These are phyloP conservation scores for Taxillus chinensis DNA, from an alignment of 164 flowering plant species.

Conservation along the genomic window DNA sequence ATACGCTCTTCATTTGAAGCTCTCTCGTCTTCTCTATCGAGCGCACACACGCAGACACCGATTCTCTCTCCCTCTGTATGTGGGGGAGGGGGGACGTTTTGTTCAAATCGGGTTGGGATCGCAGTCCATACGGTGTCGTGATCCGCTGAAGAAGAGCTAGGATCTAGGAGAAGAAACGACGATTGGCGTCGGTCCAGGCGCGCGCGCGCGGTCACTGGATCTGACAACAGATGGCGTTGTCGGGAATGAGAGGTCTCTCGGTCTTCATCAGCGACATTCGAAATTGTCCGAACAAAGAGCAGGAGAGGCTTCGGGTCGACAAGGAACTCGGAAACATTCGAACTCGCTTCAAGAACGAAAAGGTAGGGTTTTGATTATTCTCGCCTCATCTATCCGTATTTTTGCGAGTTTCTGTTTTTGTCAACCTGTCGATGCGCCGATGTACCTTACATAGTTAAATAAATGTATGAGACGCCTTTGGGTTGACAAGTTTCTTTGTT, in stretches of 20 bases:
- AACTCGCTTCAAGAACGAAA: conserved; percentile 79
- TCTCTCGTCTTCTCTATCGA: conserved; percentile 1
- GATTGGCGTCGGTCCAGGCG: conserved; percentile 9
- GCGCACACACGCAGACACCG: no score
- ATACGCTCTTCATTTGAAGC: neutral
- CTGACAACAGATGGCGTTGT: conserved; percentile 70
- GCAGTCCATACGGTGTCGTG: neutral
- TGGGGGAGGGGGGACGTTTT: neutral
- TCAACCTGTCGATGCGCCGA: no score
- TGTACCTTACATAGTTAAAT: no score
- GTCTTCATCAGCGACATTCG: conserved; percentile 92
- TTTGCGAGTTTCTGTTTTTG: no score
- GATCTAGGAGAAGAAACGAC: conserved; percentile 2
- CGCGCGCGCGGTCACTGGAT: conserved; percentile 25
- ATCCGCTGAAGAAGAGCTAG: conserved; percentile 2
- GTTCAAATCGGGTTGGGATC: neutral
- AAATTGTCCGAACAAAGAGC: conserved; percentile 87
- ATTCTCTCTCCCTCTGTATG: neutral
- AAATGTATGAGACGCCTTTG: no score
- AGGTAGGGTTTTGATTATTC: conserved; percentile 37
- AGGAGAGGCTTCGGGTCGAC: conserved; percentile 77
- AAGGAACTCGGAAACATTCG: conserved; percentile 93
- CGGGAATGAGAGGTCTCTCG: conserved; percentile 98
- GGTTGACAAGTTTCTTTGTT: no score
- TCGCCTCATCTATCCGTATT: neutral